Percentiles rank a stretch among this genome's conserved stretches.
These are phyloP conservation scores for Sarocladium oryzae DNA, from an alignment of 2,329 filamentous ascomycete genomes.

Conservation along the genomic window DNA sequence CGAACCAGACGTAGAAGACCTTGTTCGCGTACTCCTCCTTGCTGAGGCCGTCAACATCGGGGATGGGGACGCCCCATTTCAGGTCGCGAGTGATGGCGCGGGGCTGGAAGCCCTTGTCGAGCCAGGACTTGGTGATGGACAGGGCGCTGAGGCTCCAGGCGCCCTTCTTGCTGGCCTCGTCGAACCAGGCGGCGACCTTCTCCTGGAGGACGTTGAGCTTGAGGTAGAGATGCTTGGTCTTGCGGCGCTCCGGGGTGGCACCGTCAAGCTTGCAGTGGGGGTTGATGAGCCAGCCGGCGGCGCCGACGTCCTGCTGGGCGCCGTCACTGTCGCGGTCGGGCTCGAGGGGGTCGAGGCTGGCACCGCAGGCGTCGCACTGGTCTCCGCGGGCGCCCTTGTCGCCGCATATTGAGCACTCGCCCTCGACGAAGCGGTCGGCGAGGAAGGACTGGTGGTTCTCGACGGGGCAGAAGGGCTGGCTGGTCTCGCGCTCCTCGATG, in stretches of 20 bases:
- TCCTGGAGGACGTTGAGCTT: constrained; percentile 76
- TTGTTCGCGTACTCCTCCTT: constrained; percentile 50
- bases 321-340: constrained; percentile 30
- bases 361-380: constrained; percentile 70
- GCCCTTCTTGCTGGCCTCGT: constrained; percentile 65
- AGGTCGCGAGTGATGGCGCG: constrained; percentile 89
- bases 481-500: constrained; percentile 78
- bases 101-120: constrained; percentile 75
- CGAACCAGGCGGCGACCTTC: constrained; percentile 70
- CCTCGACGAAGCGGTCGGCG: constrained; percentile 81
- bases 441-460: constrained; percentile 70
- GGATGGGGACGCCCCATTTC: constrained; percentile 72
- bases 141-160: constrained; percentile 70
- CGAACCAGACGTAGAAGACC: constrained; percentile 92
- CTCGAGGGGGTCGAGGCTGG: constrained; percentile 64
- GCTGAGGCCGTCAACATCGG: constrained; percentile 41
- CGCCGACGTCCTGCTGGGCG: constrained; percentile 24
- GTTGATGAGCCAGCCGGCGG: constrained; percentile 58
- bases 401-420: constrained; percentile 67
- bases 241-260: constrained; percentile 67
- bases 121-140: constrained; percentile 73
- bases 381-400: constrained; percentile 67
- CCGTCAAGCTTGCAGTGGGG: constrained; percentile 89
- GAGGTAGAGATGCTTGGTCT: constrained; percentile 90
- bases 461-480: constrained; percentile 73